Conservation (phyloP, 2,329 filamentous ascomycete genomes). For the Dothistroma pini region DNA sequence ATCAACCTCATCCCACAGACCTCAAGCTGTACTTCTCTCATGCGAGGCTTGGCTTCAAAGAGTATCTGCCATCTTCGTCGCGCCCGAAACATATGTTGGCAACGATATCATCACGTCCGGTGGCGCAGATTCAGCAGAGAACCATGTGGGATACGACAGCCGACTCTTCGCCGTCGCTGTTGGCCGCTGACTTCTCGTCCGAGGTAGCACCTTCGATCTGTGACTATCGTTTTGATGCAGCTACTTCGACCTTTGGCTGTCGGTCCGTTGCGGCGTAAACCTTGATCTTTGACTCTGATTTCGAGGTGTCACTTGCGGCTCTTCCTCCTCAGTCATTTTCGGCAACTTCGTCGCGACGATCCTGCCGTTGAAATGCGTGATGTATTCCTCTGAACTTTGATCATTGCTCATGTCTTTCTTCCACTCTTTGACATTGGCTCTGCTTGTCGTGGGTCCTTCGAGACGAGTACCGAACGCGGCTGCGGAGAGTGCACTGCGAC, state of each 20-base stretch:
- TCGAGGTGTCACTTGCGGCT: not conserved
- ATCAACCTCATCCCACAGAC: not conserved
- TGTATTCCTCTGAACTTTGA: slow-evolving; percentile 14
- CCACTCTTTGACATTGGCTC: not conserved
- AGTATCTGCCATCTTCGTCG: slow-evolving; percentile 6
- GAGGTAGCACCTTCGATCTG: not conserved
- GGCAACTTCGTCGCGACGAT: slow-evolving; percentile 5
- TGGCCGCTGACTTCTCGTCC: not conserved
- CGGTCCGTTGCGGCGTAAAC: not conserved
- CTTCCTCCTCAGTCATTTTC: not conserved
- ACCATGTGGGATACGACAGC: not conserved
- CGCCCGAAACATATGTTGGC: slow-evolving; percentile 4
- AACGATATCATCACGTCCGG: not conserved
- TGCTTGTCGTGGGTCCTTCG: too few species aligned
- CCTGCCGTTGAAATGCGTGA: slow-evolving; percentile 9
- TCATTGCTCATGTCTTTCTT: slow-evolving; percentile 11
- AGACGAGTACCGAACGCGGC: too few species aligned
- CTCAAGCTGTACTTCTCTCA: not conserved
- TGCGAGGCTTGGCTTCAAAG: not conserved
- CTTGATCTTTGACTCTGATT: not conserved
- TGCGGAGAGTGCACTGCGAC: too few species aligned
- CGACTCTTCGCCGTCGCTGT: not conserved
- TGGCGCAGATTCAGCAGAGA: not conserved
- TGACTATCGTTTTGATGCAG: not conserved
- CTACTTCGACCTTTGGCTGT: not conserved